Conservation (phyloP, 169 alveolate species). For the Theileria equi region DNA sequence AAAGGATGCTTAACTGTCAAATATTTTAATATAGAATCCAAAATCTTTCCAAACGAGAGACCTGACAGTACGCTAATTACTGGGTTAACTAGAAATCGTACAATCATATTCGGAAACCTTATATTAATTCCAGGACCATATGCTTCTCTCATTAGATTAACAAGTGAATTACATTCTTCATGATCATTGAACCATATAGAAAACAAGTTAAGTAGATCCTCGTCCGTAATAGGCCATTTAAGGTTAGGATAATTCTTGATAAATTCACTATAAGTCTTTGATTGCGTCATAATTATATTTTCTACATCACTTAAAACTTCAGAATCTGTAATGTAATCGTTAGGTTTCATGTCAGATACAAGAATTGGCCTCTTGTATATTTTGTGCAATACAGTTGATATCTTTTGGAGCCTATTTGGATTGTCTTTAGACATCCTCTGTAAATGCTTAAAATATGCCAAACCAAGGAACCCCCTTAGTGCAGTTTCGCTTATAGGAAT, state of each 20-base stretch:
- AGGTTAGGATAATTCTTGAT: slow-evolving; percentile 35
- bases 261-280: slow-evolving; percentile 21
- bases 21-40: not conserved
- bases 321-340: slow-evolving; percentile 12
- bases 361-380: slow-evolving; percentile 29
- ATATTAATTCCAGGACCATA: slow-evolving; percentile 22
- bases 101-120: slow-evolving; percentile 10
- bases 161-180: not conserved
- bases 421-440: slow-evolving; percentile 16
- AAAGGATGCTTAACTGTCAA: not conserved
- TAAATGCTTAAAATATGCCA: slow-evolving; percentile 32
- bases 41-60: slow-evolving; percentile 6
- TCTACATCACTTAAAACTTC: slow-evolving; percentile 32
- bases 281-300: slow-evolving; percentile 28
- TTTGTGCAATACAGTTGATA: slow-evolving; percentile 40
- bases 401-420: slow-evolving; percentile 50
- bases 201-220: slow-evolving; percentile 35
- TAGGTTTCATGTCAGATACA: slow-evolving; percentile 1
- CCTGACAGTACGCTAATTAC: slow-evolving; percentile 32
- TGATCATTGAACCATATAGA: slow-evolving; percentile 32
- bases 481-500: slow-evolving; percentile 22
- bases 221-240: slow-evolving; percentile 54
- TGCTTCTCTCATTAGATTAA: slow-evolving; percentile 19
- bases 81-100: slow-evolving; percentile 17
- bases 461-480: slow-evolving; percentile 41